Evolutionary conservation across 2,329 filamentous ascomycete genomes (phyloP), one percentile per base, ranked within the genome.

Genomic region (Ilyonectria mors-panacis): DNA sequence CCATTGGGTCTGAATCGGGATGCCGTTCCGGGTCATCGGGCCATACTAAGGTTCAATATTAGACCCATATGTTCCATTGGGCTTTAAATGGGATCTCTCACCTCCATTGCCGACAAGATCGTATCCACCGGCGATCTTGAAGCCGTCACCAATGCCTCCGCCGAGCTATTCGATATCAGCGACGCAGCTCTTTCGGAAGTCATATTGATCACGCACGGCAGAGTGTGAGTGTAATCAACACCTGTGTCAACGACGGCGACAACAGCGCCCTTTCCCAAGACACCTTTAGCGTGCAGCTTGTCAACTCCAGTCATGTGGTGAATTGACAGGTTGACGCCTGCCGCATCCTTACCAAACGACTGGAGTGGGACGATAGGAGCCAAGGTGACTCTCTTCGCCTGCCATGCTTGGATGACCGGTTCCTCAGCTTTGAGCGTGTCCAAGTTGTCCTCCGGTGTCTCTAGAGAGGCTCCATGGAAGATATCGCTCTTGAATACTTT

Each of bases 1-100:
- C 76, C 13, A 67, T 64, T 3, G 78, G 78, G 48, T 79, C 76
- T 9, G 67, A 69, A 56, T 77, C 70, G 0, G 77, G 77, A 1
- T 54, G 26, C 51, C 59, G 70, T 21, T 55, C 35, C 12, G 50
- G 28, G 35, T 33, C 60, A 28, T 57, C 26, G 3, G 66, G 63
- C 65, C 63, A 60, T 51, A 51, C 45, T 63, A 30, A 15, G 3
- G 12, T 15, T 21, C 3, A 35, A 30, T 37, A 5, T 57, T 33
- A 57, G 33, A 37, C 23, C 17, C 15, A 47, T 35, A 28, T 6
- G 26, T 28, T 15, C 9, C 8, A 6, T 35, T 21, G 12, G 12
- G 19, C 2, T 4, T 15, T 4, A 13, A 12, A 12, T 15, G 6
- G 5, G 9, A 13, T 23, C n/a, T 39, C 65, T 47, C 57, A 67